Base-by-base conservation (phyloP, 805 yeast genomes). In the Torulaspora gathmanii region DNA sequence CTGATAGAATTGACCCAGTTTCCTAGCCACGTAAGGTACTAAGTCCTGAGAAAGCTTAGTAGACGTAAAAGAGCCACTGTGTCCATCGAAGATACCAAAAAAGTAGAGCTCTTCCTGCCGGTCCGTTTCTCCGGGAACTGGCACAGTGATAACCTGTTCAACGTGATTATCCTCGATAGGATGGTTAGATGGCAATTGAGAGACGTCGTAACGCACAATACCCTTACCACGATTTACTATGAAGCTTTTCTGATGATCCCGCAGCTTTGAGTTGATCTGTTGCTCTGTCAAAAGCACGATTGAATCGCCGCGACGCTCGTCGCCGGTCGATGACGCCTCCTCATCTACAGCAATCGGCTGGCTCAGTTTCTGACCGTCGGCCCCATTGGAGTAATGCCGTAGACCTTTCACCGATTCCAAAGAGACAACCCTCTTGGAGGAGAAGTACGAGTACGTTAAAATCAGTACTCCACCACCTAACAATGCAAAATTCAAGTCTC, bases 41-140 rank as follows among this genome's bases (percentile, higher is more conserved):
- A 93, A 71, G 52, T 80, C 80, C 52, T 88, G 93, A 49, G 95
- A 75, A 49, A 93, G 74, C 62, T 82, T 86, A n/a, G 86, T 77
- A 45, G 91, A 80, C 1, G 99, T 93, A 52, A 86, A 86, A 81
- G 95, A 89, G 17, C 99, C 99, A 3, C 95, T 89, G 66, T 93
- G 99, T 10, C 99, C 99, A 65, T 93, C 99, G 62, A 83, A 91
- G 0, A 93, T 79, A 4, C 98, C 96, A 78, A 95, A 93, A 61
- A 93, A 88, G 77, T 86, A 84, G 85, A 96, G 83, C 64, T 91
- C 96, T 0, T 55, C 52, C 68, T 73, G 55, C 5, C 26, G 30
- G 64, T 74, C 72, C 7, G 23, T 11, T 52, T 75, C 61, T n/a
- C 49, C 51, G 38, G 71, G 63, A 42, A 78, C 72, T 5, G 89